phyloP scores from a whole-genome alignment of 257 asterid species.

The Echites panduratus region DNA sequence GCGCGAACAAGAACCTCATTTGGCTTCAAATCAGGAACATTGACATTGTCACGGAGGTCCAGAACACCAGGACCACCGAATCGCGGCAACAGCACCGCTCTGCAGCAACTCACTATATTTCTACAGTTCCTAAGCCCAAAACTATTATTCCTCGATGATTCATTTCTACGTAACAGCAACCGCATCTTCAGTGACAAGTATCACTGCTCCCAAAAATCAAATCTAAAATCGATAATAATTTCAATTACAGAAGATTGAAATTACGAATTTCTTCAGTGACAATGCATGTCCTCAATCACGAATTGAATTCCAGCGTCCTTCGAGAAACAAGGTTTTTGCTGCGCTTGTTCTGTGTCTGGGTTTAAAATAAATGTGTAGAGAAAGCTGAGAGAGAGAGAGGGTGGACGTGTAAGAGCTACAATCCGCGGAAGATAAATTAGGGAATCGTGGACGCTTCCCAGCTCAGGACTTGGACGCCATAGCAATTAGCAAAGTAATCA shows the following conservation, averaged over 20 bases:
- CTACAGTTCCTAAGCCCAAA: conserved; percentile 34
- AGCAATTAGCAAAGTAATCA: neutral
- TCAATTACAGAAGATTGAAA: neutral
- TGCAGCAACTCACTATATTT: conserved; percentile 57
- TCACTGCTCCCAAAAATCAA: neutral
- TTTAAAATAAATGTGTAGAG: too few relatives aligned
- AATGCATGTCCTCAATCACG: neutral
- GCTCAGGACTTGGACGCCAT: neutral
- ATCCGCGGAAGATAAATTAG: conserved; percentile 23
- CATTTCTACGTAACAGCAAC: conserved; percentile 36
- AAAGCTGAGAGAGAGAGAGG: neutral
- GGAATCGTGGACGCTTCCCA: conserved; percentile 26
- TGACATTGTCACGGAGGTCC: conserved; percentile 65
- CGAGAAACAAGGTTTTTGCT: neutral
- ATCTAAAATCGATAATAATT: neutral
- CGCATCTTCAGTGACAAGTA: conserved; percentile 35
- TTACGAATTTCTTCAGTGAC: too few relatives aligned
- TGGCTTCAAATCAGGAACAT: conserved; percentile 72
- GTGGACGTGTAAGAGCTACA: conserved; percentile 29
- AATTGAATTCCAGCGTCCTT: neutral
- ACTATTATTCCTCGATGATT: conserved; percentile 15
- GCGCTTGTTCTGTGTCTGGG: neutral
- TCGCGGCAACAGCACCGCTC: conserved; percentile 78
- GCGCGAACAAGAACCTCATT: conserved; percentile 92
- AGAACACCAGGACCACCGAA: conserved; percentile 89